Evolutionary conservation across 495 filamentous ascomycete species (phyloP).

Genomic region (Physcia stellaris): DNA sequence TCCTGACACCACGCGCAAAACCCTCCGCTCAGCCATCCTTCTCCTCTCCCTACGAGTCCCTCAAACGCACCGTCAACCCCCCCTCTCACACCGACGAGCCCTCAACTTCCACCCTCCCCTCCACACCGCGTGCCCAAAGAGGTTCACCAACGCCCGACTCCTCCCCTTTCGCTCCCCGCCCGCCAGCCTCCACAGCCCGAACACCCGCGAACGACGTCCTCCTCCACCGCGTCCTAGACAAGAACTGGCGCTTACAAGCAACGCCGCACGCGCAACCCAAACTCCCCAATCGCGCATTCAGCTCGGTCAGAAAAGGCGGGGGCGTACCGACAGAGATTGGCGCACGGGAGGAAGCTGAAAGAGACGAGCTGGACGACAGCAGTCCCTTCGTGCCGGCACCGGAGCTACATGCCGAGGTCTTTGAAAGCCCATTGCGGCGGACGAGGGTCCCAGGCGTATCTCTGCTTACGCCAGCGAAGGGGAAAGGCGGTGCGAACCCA

Average conservation of each 20-base stretch:
- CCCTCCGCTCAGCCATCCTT: conserved; percentile 43
- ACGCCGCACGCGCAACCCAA: conserved; percentile 55
- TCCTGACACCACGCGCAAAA: conserved; percentile 32
- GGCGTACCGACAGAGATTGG: conserved; percentile 17
- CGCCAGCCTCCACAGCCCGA: conserved; percentile 16
- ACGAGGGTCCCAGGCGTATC: conserved; percentile 50
- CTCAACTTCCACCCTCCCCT: conserved; percentile 31
- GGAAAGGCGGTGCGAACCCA: conserved; percentile 10
- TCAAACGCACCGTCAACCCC: conserved; percentile 42
- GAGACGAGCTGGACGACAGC: conserved; percentile 53
- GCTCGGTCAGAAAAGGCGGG: too few species aligned
- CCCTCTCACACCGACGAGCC: conserved; percentile 26
- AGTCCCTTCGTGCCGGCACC: conserved; percentile 68
- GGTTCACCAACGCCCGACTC: conserved; percentile 21
- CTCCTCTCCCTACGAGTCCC: conserved; percentile 52
- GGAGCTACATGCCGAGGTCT: conserved; percentile 70
- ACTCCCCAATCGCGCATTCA: conserved; percentile 12
- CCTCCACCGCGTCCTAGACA: conserved; percentile 78
- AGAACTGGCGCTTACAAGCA: conserved; percentile 84
- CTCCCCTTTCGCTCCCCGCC: conserved; percentile 39
- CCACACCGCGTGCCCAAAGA: conserved; percentile 28
- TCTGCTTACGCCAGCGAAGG: conserved; percentile 49
- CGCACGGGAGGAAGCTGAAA: conserved; percentile 14
- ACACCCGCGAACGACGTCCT: conserved; percentile 45
- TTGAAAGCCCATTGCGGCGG: conserved; percentile 23